phyloP scores from a whole-genome alignment of 495 filamentous ascomycete genomes.

The Filosporella fistucella region DNA sequence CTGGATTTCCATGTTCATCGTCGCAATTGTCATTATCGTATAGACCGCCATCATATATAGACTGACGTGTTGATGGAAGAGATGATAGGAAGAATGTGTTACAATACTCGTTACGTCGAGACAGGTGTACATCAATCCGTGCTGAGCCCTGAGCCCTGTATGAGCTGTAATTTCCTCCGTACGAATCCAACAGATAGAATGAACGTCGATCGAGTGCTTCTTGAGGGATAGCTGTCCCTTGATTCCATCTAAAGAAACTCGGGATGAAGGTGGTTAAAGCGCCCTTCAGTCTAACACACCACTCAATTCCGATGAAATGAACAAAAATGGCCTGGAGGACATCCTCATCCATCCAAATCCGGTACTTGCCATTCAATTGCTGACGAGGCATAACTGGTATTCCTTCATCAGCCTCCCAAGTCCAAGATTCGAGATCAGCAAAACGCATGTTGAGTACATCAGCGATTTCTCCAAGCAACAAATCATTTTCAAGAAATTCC shows the following conservation, averaged over 20 bases:
- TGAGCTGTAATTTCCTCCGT: not conserved
- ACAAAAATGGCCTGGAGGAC: constrained; percentile 61
- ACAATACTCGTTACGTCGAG: constrained; percentile 23
- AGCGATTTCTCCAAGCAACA: constrained; percentile 54
- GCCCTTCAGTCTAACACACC: constrained; percentile 46
- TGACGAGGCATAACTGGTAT: constrained; percentile 57
- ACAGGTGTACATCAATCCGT: not conserved
- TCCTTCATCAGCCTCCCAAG: constrained; percentile 45
- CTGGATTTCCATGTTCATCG: constrained; percentile 17
- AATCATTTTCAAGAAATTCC: constrained; percentile 53
- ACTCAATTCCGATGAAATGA: constrained; percentile 57
- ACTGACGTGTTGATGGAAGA: constrained; percentile 39
- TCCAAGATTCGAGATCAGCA: constrained; percentile 54
- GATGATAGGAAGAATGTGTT: constrained; percentile 35
- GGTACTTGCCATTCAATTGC: constrained; percentile 65
- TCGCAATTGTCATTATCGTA: constrained; percentile 24
- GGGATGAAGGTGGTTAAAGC: constrained; percentile 33
- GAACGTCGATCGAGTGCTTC: constrained; percentile 27
- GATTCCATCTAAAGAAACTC: constrained; percentile 25
- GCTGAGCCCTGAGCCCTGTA: not conserved
- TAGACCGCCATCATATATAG: constrained; percentile 15
- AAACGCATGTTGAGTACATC: constrained; percentile 69
- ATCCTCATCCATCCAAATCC: constrained; percentile 66
- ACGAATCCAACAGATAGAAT: constrained; percentile 12
- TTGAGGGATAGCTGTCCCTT: constrained; percentile 15